These are phyloP conservation scores for Chrysoporthe austroafricana DNA, from an alignment of 2,329 filamentous ascomycete species.

Conservation along the genomic window DNA sequence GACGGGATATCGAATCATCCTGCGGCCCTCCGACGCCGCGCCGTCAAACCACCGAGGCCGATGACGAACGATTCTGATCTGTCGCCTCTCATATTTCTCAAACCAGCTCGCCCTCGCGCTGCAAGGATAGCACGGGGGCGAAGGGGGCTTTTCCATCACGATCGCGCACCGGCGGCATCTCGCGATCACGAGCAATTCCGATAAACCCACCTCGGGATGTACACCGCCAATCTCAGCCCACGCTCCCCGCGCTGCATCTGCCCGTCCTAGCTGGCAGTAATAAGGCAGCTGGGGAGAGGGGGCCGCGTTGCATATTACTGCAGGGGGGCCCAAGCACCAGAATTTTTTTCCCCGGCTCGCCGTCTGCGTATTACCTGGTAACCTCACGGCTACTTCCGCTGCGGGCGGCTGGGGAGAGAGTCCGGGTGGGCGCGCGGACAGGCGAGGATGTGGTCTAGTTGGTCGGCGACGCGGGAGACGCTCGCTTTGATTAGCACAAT, in stretches of 20 bases:
- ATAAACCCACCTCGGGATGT: not conserved
- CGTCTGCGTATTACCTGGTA: too few relatives aligned
- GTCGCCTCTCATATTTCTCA: not conserved
- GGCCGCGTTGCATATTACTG: not conserved
- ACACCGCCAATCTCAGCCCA: not conserved
- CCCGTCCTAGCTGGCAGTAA: not conserved
- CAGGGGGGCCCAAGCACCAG: too few relatives aligned
- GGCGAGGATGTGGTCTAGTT: not conserved
- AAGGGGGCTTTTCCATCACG: not conserved
- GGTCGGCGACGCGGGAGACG: conserved; percentile 12
- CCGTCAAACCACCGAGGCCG: not conserved
- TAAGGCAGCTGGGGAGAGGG: not conserved
- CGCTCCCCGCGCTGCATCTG: not conserved
- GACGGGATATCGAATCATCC: not conserved
- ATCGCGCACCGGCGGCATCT: not conserved
- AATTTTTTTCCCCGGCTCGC: too few relatives aligned
- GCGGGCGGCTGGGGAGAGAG: not conserved
- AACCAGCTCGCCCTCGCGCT: not conserved
- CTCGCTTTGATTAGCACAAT: not conserved
- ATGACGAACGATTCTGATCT: conserved; percentile 3
- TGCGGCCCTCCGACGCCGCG: not conserved
- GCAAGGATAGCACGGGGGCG: not conserved
- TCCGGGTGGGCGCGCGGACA: not conserved
- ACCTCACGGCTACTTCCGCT: conserved; percentile 13
- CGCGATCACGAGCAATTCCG: not conserved